Evolutionary conservation across 2,329 filamentous ascomycete species (phyloP).

Genomic region (Dactylella cylindrospora): DNA sequence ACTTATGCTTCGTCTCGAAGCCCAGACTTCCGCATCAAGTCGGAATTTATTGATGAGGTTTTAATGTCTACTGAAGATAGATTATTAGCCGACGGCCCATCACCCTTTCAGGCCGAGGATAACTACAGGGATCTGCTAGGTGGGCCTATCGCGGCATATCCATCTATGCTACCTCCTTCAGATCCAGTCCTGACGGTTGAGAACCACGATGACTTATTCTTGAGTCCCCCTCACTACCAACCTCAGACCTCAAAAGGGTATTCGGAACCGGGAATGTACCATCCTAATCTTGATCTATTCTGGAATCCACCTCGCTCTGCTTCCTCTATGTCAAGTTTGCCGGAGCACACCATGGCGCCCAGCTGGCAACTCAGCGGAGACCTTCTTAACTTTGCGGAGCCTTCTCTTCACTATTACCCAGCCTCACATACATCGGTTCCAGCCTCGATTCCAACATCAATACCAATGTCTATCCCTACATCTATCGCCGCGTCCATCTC

Average conservation of each 20-base stretch:
- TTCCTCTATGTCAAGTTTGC: constrained; percentile 25
- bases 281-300: constrained; percentile 17
- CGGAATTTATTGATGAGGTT: constrained; percentile 25
- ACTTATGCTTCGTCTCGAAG: constrained; percentile 27
- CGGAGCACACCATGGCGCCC: constrained; percentile 30
- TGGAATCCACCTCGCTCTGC: constrained; percentile 22
- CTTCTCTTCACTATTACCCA: too few species aligned
- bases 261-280: too few species aligned
- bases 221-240: constrained; percentile 16
- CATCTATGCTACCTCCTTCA: constrained; percentile 27
- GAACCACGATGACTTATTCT: constrained; percentile 33
- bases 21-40: constrained; percentile 10
- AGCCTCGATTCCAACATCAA: constrained; percentile 21
- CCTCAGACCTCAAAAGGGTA: constrained; percentile 14
- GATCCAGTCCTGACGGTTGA: constrained; percentile 36
- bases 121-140: constrained; percentile 18
- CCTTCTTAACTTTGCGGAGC: too few species aligned
- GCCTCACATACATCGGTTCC: too few species aligned
- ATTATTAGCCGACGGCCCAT: constrained; percentile 9
- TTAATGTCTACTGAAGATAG: constrained; percentile 25
- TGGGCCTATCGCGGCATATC: constrained; percentile 19
- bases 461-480: constrained; percentile 23
- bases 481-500: too few species aligned
- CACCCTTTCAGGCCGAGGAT: constrained; percentile 10
- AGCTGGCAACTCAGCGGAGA: constrained; percentile 29